Base-by-base conservation (phyloP, 2,329 filamentous ascomycete genomes). In the Aspergillus spinulosporus region DNA sequence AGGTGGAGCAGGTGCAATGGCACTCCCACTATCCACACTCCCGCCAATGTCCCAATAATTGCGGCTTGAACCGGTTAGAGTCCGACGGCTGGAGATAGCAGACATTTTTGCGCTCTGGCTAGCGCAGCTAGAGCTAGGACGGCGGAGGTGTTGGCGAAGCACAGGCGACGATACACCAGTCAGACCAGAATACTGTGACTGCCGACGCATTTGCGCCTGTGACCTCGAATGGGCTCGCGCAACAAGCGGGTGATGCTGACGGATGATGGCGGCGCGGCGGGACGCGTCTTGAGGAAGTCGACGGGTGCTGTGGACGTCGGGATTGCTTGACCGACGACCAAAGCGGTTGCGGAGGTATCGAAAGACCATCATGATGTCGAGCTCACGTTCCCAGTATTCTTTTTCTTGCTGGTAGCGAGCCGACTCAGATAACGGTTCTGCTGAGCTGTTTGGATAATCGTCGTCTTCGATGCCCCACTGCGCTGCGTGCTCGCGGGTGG, bases 41-140 rank as follows among this genome's bases (percentile, higher is more conserved):
- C 86, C 89, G 28, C 90, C 90, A 62, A 96, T 84, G 71, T 96
- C 92, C 92, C 92, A 97, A 72, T 95, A 97, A 70, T 96, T 90
- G 52, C 91, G 79, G 45, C 87, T 90, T 43, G 89, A 92, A 34
- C 85, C 82, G 3, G 76, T 76, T 54, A 79, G 63, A 0, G 73
- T 76, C 51, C 83, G 79, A 66, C 82, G 80, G 39, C 84, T 86
- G 34, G 85, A 90, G 64, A 87, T 85, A 70, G 84, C 86, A 14
- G 85, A 90, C 64, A 88, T 84, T 71, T 88, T 87, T 5, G 90
- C 90, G 72, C 90, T 95, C 74, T 96, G 90, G 68, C 90, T 96
- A 3, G 90, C 91, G 72, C 91, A 96, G 72, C 89, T 95, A 57
- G 85, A 84, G 57, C 80, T 75, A 7, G 76, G 72, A 36, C 76